Percentiles rank a stretch among this genome's conserved stretches.
Evolutionary conservation across 208 protist species (phyloP).

Genomic region (Polymyxa betae): DNA sequence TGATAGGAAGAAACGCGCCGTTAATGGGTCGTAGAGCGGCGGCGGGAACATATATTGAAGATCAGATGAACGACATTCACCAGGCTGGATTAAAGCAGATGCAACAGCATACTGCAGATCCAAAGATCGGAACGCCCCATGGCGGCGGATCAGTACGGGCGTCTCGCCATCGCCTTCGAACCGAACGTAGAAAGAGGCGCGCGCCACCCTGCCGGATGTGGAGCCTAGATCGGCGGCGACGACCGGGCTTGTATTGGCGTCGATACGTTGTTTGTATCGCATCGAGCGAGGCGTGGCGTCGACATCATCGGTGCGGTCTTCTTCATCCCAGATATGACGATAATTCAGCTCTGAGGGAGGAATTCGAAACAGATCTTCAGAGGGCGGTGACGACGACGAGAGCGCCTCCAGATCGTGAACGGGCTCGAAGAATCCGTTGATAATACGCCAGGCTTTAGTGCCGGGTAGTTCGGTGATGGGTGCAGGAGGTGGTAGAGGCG

Average conservation of each 20-base stretch:
- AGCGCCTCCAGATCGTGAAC: neutral
- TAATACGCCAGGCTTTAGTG: neutral
- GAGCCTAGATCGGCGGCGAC: neutral
- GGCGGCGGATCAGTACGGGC: neutral
- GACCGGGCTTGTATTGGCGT: too few relatives aligned
- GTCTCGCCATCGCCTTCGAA: neutral
- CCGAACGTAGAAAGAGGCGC: neutral
- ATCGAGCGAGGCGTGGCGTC: neutral
- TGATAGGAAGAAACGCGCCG: neutral
- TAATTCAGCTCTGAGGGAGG: neutral
- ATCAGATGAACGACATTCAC: neutral
- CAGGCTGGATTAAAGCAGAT: neutral
- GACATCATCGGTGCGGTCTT: neutral
- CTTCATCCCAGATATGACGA: neutral
- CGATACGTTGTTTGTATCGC: neutral
- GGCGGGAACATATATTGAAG: neutral
- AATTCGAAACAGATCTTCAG: neutral
- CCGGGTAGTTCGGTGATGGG: neutral
- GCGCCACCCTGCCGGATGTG: neutral
- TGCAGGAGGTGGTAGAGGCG: neutral
- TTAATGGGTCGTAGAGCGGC: neutral
- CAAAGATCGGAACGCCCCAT: neutral
- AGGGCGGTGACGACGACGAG: neutral
- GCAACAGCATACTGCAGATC: neutral
- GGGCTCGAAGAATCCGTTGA: neutral